phyloP scores from a whole-genome alignment of 805 yeast genomes.

The Ogataea pini region DNA sequence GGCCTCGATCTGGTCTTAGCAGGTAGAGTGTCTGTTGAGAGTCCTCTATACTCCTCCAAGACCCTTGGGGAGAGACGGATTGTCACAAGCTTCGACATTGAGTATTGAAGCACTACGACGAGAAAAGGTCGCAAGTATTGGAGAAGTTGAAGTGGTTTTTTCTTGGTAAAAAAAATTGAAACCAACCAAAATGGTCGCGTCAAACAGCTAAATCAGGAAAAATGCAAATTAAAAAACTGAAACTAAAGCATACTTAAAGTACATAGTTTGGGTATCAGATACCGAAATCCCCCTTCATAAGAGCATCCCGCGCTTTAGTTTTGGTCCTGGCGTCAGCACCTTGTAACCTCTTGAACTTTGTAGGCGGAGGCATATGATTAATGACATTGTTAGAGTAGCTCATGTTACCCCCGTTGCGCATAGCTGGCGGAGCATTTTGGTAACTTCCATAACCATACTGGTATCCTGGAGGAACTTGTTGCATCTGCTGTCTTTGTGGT shows the following conservation, averaged over 20 bases:
- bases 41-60: constrained; percentile 14
- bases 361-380: constrained; percentile 48
- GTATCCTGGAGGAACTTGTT: background rate
- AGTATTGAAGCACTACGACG: background rate
- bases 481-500: constrained; percentile 1
- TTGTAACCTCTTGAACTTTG: constrained; percentile 46
- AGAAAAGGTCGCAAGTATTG: too few species aligned
- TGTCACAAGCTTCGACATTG: constrained; percentile 18
- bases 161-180: background rate
- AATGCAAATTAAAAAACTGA: background rate
- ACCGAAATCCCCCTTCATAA: constrained; percentile 69
- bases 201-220: background rate
- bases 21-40: constrained; percentile 12
- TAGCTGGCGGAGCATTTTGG: background rate
- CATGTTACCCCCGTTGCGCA: constrained; percentile 5
- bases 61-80: constrained; percentile 16
- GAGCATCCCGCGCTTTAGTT: constrained; percentile 61
- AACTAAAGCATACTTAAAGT: too few species aligned
- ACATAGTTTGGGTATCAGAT: constrained; percentile 38
- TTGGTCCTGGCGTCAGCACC: constrained; percentile 46
- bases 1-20: constrained; percentile 10
- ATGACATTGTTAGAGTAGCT: constrained; percentile 7
- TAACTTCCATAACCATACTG: constrained; percentile 7
- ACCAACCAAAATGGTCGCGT: background rate
- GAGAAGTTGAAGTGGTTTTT: background rate